phyloP scores from a whole-genome alignment of 176 grass and related monocot genomes.

The Typha latifolia region DNA sequence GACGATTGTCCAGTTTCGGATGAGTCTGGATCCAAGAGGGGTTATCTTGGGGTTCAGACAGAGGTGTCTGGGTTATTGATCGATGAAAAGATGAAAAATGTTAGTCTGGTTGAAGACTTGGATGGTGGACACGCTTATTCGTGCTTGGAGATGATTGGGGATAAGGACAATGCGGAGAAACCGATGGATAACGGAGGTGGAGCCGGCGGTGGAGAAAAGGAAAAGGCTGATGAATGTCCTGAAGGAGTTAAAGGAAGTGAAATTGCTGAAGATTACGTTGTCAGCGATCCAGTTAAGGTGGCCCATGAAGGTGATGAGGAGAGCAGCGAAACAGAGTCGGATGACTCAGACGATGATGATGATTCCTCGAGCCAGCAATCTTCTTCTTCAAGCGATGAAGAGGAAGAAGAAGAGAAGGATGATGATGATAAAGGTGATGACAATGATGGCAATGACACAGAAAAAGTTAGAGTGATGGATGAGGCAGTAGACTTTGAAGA shows the following conservation, averaged over 20 bases:
- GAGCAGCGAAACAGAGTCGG: constrained; percentile 30
- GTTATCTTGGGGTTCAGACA: constrained; percentile 11
- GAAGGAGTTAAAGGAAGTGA: constrained; percentile 3
- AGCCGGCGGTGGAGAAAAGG: constrained; percentile 2
- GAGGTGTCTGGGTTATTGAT: constrained; percentile 8
- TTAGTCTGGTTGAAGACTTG: constrained; percentile 14
- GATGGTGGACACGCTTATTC: not conserved
- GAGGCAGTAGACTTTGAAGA: constrained; percentile 51
- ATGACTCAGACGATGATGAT: constrained; percentile 21
- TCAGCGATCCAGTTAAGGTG: constrained; percentile 1
- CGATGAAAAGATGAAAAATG: constrained; percentile 26
- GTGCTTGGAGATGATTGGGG: not conserved
- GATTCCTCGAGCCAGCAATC: constrained; percentile 10
- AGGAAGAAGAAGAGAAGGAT: constrained; percentile 25
- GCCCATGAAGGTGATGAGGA: constrained; percentile 13
- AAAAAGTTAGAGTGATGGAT: constrained; percentile 3
- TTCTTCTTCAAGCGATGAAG: constrained; percentile 16
- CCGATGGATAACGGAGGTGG: not conserved
- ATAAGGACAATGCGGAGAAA: not conserved
- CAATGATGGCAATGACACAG: not conserved
- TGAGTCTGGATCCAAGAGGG: not conserved
- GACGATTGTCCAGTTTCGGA: not conserved
- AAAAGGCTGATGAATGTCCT: constrained; percentile 6
- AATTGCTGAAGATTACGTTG: not conserved
- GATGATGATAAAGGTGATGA: constrained; percentile 7